Percentiles rank a stretch among this genome's conserved stretches.
These are phyloP conservation scores for Apodospora peruviana DNA, from an alignment of 495 filamentous ascomycete genomes.

Conservation along the genomic window DNA sequence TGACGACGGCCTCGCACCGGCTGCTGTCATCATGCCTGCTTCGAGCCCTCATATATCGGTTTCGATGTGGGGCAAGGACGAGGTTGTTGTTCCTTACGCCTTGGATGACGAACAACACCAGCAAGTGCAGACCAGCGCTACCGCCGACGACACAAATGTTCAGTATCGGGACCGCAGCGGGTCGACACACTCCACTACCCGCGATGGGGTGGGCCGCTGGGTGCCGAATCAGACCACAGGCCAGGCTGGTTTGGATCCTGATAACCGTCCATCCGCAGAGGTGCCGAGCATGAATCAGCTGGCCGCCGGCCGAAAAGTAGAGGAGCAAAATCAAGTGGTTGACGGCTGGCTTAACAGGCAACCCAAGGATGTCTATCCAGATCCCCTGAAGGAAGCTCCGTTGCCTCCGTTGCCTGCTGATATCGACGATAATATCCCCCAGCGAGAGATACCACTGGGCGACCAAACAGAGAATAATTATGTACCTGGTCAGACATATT, in stretches of 20 bases:
- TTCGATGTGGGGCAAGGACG: conserved; percentile 41
- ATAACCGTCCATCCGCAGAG: conserved; percentile 30
- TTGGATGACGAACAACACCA: conserved; percentile 19
- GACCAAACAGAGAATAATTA: conserved; percentile 22
- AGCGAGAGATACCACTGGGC: conserved; percentile 30
- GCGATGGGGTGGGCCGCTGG: conserved; percentile 35
- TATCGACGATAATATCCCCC: conserved; percentile 29
- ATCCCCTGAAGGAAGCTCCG: background rate
- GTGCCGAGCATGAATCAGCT: conserved; percentile 37
- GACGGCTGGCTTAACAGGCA: conserved; percentile 28
- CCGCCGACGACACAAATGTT: conserved; percentile 4
- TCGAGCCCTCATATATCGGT: conserved; percentile 46
- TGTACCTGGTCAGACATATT: conserved; percentile 41
- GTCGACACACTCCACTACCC: conserved; percentile 10
- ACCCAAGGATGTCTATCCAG: background rate
- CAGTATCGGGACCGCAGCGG: conserved; percentile 2
- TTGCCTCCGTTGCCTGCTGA: conserved; percentile 7
- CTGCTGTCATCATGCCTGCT: conserved; percentile 28
- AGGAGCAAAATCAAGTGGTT: conserved; percentile 37
- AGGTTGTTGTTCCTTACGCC: conserved; percentile 21
- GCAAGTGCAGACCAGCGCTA: background rate
- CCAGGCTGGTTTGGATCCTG: conserved; percentile 38
- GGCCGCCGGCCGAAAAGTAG: conserved; percentile 22
- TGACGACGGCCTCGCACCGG: conserved; percentile 37
- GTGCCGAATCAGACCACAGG: conserved; percentile 29